Conservation (phyloP, 1,139 yeast genomes). For the Hansenula anomala region DNA sequence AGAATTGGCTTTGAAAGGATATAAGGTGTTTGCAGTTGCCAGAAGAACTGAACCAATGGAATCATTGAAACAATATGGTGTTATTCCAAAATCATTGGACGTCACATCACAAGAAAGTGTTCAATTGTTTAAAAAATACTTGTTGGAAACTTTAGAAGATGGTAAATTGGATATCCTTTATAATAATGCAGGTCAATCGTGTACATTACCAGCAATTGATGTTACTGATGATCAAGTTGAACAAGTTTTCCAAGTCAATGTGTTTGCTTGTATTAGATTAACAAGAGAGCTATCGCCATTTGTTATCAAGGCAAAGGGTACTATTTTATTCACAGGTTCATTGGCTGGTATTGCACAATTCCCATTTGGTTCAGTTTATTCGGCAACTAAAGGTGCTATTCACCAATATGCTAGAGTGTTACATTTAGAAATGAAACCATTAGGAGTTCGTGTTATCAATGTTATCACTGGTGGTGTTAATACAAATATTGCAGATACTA, state of each 20-base stretch:
- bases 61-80: slow-evolving; percentile 36
- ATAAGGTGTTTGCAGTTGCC: slow-evolving; percentile 69
- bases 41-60: slow-evolving; percentile 63
- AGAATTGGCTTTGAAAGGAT: slow-evolving; percentile 60
- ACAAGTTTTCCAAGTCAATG: slow-evolving; percentile 62
- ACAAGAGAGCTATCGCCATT: slow-evolving; percentile 55
- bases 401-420: slow-evolving; percentile 63
- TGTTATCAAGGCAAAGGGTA: slow-evolving; percentile 64
- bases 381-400: slow-evolving; percentile 74
- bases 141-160: slow-evolving; percentile 34
- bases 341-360: slow-evolving; percentile 62
- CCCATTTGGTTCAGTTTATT: slow-evolving; percentile 67
- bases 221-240: slow-evolving; percentile 52
- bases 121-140: slow-evolving; percentile 34
- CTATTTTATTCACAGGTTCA: slow-evolving; percentile 73
- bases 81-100: slow-evolving; percentile 40
- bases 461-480: slow-evolving; percentile 66
- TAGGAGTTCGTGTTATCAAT: slow-evolving; percentile 68
- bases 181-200: slow-evolving; percentile 69
- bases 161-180: slow-evolving; percentile 53
- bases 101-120: slow-evolving; percentile 51
- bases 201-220: slow-evolving; percentile 69
- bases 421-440: slow-evolving; percentile 66
- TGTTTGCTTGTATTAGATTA: slow-evolving; percentile 45
- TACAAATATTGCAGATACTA: slow-evolving; percentile 53